A percentile compares a stretch with the other conserved stretches of the same genome.
These are phyloP conservation scores for Conoideocrella luteorostrata DNA, from an alignment of 2,329 filamentous ascomycete genomes.

Conservation along the genomic window DNA sequence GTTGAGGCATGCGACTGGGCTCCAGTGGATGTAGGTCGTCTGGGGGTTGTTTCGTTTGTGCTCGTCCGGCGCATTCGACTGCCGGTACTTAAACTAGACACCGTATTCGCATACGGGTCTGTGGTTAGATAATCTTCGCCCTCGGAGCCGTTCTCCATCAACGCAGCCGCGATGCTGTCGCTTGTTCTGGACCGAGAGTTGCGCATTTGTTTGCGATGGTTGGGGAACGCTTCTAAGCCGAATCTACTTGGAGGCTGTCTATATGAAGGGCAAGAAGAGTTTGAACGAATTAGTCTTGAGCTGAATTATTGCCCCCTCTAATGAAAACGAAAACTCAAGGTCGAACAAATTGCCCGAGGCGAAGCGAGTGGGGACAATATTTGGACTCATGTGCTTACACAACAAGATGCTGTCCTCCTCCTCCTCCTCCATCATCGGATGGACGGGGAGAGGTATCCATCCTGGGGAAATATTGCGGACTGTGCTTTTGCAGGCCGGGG, in stretches of 20 bases:
- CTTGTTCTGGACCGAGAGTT: not conserved
- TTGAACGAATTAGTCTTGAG: too few relatives aligned
- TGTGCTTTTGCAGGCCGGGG: too few relatives aligned
- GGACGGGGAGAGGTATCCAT: slow-evolving; percentile 1
- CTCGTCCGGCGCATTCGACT: not conserved
- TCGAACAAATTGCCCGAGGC: not conserved
- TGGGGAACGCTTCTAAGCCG: not conserved
- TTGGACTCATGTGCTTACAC: slow-evolving; percentile 2
- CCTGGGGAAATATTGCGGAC: not conserved
- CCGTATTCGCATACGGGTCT: not conserved
- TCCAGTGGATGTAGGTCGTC: not conserved
- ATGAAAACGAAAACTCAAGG: not conserved
- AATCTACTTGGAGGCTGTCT: too few relatives aligned
- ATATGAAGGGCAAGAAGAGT: too few relatives aligned
- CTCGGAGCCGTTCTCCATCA: not conserved
- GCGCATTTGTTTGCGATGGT: slow-evolving; percentile 1
- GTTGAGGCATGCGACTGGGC: slow-evolving; percentile 2
- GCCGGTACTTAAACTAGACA: not conserved
- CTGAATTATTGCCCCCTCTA: too few relatives aligned
- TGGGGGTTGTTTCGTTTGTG: slow-evolving; percentile 3
- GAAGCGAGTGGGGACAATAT: not conserved
- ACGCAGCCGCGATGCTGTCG: not conserved
- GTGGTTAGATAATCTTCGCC: not conserved
- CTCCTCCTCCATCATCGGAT: not conserved
- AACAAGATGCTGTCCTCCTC: not conserved